A percentile compares a stretch with the other conserved stretches of the same genome.
phyloP scores from a whole-genome alignment of 83 land plant genomes.

The Diphasiastrum complanatum region DNA sequence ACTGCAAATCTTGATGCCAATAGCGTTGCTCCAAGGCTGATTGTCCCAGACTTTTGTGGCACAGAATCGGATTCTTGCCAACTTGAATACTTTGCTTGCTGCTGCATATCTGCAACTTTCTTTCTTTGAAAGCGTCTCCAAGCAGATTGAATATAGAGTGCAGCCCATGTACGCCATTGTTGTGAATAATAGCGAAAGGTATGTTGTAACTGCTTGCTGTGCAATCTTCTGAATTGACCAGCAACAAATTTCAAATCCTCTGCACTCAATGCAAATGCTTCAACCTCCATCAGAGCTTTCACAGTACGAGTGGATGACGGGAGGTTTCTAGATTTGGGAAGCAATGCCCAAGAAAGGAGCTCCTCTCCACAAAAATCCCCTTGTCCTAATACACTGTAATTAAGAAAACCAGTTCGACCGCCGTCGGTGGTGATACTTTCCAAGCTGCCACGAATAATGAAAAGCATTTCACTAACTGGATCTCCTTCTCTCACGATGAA shows the following conservation, averaged over 20 bases:
- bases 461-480: conserved; percentile 72
- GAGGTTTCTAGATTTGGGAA: conserved; percentile 45
- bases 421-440: conserved; percentile 70
- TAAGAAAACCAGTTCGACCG: conserved; percentile 64
- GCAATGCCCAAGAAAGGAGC: conserved; percentile 68
- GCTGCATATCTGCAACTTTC: conserved; percentile 35
- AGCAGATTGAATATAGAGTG: conserved; percentile 62
- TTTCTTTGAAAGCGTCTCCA: conserved; percentile 51
- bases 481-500: conserved; percentile 59
- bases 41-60: too few species aligned
- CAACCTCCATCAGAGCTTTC: conserved; percentile 49
- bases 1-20: conserved; percentile 80
- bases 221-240: conserved; percentile 57
- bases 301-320: conserved; percentile 65
- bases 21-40: conserved; percentile 63
- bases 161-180: conserved; percentile 71
- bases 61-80: too few species aligned
- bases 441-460: conserved; percentile 57
- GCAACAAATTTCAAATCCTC: conserved; percentile 71
- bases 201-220: conserved; percentile 67
- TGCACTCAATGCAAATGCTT: conserved; percentile 61
- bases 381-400: conserved; percentile 49
- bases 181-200: conserved; percentile 68
- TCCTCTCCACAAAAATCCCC: conserved; percentile 83
- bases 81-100: neutral